phyloP scores from a whole-genome alignment of 2,329 filamentous ascomycete genomes.

The Cytospora paraplurivora region DNA sequence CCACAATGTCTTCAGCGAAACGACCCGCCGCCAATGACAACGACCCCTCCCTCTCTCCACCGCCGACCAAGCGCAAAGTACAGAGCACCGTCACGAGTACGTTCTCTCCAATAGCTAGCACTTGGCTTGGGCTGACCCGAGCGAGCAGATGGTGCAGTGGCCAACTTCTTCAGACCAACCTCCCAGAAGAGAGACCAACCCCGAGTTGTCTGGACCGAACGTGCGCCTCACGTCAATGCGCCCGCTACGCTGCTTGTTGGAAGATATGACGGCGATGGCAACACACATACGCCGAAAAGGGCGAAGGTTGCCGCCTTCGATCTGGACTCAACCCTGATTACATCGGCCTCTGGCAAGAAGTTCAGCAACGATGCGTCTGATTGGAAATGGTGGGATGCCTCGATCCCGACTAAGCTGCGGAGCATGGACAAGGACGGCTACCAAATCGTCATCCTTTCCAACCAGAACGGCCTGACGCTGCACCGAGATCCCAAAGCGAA shows the following conservation, averaged over 20 bases:
- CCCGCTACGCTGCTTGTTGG: conserved; percentile 70
- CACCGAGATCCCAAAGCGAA: conserved; percentile 71
- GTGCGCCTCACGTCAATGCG: conserved; percentile 53
- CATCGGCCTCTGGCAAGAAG: conserved; percentile 76
- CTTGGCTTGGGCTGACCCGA: conserved; percentile 27
- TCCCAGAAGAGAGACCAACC: conserved; percentile 77
- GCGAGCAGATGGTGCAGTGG: conserved; percentile 64
- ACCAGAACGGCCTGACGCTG: conserved; percentile 82
- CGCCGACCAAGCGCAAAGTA: conserved; percentile 54
- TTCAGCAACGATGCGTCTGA: conserved; percentile 72
- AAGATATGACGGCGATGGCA: conserved; percentile 56
- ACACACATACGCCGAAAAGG: conserved; percentile 41
- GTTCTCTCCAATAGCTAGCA: no score
- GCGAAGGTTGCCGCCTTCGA: conserved; percentile 74
- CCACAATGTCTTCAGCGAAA: conserved; percentile 30
- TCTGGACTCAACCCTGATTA: conserved; percentile 85
- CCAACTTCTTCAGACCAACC: conserved; percentile 83
- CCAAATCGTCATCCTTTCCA: conserved; percentile 78
- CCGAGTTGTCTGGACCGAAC: conserved; percentile 70
- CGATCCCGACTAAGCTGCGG: conserved; percentile 68
- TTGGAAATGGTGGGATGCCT: conserved; percentile 91
- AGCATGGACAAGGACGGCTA: conserved; percentile 69
- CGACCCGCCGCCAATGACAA: conserved; percentile 31
- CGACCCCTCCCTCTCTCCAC: conserved; percentile 54
- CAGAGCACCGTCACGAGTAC: conserved; percentile 56